Evolutionary conservation across 805 yeast species (phyloP), one percentile per base, ranked within the genome.

Genomic region (Candida bentonensis): DNA sequence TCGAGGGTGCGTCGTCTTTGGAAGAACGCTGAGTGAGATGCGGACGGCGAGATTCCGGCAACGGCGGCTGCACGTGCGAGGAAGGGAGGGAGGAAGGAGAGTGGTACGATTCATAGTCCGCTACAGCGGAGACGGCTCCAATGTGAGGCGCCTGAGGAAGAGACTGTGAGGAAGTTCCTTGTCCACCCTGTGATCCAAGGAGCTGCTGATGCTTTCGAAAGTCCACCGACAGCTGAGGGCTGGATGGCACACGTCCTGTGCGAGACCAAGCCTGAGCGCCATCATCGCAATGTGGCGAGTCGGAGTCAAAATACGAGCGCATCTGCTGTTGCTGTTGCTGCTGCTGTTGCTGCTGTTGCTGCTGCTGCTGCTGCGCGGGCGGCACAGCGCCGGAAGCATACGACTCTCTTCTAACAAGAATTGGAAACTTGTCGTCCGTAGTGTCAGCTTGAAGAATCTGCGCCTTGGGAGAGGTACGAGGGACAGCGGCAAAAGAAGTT

Each of bases 391-490:
- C n/a, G 17, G 36, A 11, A 15, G 36, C 36, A 15, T 30, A 30
- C 11, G 36, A 30, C 40, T 54, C 59, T 13, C 63, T 53, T 7
- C 63, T 55, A 26, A 59, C 55, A 17, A 59, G 49, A 23, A 59
- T 58, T 20, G 63, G 63, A 42, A 59, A 59, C 46, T 59, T 52
- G 45, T 59, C 62, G 15, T 57, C 58, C 13, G 62, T 59, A 13
- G 62, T 59, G 39, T 55, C 59, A 17, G 51, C 59, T 41, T 58
- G 54, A 21, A 55, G 46, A 49, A 49, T 9, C 36, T 30, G 36
- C 7, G 36, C 36, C 36, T 30, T 30, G 7, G 36, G 43, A 13
- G 46, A 40, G 36, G 36, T 30, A 5, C 36, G 36, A 9, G 36
- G 36, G 7, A 30, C 36, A 4, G 36, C 20, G 11, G 36, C 36